phyloP scores from a whole-genome alignment of 148 eudicot species.

The Suaeda aralocaspica region DNA sequence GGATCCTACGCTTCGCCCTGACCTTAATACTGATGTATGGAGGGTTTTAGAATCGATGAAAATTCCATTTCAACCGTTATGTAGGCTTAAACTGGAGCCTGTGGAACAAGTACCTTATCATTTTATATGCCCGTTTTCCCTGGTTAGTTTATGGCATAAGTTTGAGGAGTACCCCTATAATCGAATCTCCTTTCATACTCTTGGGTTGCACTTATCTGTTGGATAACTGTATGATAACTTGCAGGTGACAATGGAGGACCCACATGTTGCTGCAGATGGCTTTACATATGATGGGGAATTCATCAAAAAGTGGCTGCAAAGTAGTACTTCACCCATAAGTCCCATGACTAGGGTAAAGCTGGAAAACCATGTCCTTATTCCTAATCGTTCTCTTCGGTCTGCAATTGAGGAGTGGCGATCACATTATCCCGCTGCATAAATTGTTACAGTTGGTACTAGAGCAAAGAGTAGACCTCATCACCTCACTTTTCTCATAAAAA shows the following conservation, averaged over 20 bases:
- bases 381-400: conserved; percentile 75
- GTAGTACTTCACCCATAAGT: conserved; percentile 77
- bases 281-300: conserved; percentile 80
- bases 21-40: conserved; percentile 63
- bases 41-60: conserved; percentile 65
- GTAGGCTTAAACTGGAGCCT: conserved; percentile 25
- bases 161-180: neutral
- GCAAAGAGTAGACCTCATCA: neutral
- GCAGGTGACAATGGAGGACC: conserved; percentile 87
- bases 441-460: neutral
- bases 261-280: conserved; percentile 83
- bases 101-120: conserved; percentile 51
- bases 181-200: neutral
- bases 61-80: conserved; percentile 39
- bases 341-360: conserved; percentile 72
- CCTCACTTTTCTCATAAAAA: neutral
- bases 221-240: conserved; percentile 1
- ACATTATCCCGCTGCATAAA: conserved; percentile 16
- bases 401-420: conserved; percentile 76
- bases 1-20: conserved; percentile 47
- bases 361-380: conserved; percentile 45
- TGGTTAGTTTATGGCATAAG: conserved; percentile 36
- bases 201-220: neutral
- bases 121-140: conserved; percentile 78
- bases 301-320: conserved; percentile 67